Percentiles rank a stretch among this genome's conserved stretches.
These are phyloP conservation scores for Metarhizium anisopliae DNA, from an alignment of 2,329 filamentous ascomycete genomes.

Conservation along the genomic window DNA sequence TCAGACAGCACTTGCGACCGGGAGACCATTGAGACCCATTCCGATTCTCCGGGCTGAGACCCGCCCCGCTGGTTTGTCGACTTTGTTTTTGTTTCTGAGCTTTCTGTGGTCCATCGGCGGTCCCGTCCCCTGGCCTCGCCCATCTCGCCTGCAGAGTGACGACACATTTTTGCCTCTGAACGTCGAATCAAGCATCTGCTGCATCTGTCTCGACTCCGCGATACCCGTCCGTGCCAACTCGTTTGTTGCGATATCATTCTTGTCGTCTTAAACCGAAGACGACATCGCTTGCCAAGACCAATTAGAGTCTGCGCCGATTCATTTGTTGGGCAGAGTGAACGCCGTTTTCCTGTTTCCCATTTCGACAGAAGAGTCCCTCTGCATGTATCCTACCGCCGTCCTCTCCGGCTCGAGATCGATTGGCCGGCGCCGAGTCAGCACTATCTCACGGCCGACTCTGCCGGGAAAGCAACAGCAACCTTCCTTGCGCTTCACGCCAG, in stretches of 20 bases:
- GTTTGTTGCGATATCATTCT: not conserved
- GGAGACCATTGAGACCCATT: not conserved
- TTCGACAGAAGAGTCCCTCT: conserved; percentile 3
- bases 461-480: conserved; percentile 1
- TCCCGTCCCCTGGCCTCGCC: not conserved
- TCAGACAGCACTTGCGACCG: not conserved
- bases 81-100: not conserved
- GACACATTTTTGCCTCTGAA: not conserved
- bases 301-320: not conserved
- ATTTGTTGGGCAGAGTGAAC: not conserved
- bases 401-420: conserved; percentile 6
- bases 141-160: not conserved
- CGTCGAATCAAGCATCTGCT: not conserved
- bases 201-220: not conserved
- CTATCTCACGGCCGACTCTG: not conserved
- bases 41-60: not conserved
- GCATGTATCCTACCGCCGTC: conserved; percentile 8
- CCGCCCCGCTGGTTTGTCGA: not conserved
- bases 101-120: not conserved
- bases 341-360: not conserved
- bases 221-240: not conserved
- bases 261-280: not conserved
- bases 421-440: conserved; percentile 6
- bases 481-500: not conserved
- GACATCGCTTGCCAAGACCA: not conserved